Evolutionary conservation across 1,284 basidiomycete species (phyloP).

Genomic region (Sporisorium iseilematis-ciliati): DNA sequence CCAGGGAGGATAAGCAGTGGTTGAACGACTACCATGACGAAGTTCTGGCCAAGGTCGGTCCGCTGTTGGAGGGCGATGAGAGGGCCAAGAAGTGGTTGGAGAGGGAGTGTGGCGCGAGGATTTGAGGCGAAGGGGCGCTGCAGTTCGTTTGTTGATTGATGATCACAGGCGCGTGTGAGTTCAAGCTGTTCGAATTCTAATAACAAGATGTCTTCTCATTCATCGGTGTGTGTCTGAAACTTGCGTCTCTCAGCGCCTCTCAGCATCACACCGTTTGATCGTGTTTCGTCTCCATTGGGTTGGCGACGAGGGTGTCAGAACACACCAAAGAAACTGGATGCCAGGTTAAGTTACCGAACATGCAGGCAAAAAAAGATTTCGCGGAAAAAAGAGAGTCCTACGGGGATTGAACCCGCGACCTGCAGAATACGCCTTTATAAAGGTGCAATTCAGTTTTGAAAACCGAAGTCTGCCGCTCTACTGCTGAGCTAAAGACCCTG

Average conservation of each 20-base stretch:
- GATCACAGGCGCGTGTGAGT: too few species aligned
- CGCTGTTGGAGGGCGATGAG: conserved; percentile 79
- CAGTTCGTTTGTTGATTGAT: neutral
- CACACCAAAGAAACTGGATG: too few species aligned
- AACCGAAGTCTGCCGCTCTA: conserved; percentile 59
- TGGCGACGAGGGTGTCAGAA: too few species aligned
- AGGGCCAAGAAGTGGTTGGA: conserved; percentile 84
- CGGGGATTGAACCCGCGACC: conserved; percentile 59
- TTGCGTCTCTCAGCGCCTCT: too few species aligned
- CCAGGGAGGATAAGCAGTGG: conserved; percentile 81
- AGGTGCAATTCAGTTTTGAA: conserved; percentile 10
- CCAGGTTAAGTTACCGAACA: neutral
- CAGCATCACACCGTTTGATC: too few species aligned
- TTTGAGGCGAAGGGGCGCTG: neutral
- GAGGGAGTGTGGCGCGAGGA: conserved; percentile 72
- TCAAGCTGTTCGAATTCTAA: too few species aligned
- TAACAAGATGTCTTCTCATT: neutral
- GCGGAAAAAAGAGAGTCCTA: conserved; percentile 40
- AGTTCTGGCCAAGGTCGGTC: conserved; percentile 80
- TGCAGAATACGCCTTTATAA: conserved; percentile 38
- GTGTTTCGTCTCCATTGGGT: too few species aligned
- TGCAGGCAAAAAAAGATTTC: neutral
- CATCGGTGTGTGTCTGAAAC: neutral
- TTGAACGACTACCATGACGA: conserved; percentile 87
- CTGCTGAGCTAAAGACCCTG: conserved; percentile 59